Evolutionary conservation across 2,329 filamentous ascomycete genomes (phyloP).

Genomic region (Huntiella moniliformis): DNA sequence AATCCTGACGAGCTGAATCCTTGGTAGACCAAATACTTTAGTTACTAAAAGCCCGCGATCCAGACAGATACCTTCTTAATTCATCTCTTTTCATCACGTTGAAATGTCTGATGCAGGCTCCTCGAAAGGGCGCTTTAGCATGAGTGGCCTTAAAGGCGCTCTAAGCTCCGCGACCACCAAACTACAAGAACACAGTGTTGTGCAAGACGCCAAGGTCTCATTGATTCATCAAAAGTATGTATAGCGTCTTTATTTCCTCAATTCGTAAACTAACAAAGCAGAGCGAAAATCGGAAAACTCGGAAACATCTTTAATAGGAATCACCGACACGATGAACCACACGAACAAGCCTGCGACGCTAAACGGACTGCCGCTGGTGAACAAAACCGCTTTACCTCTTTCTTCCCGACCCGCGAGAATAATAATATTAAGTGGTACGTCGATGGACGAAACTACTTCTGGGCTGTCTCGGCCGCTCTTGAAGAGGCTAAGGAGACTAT

Average conservation of each 20-base stretch:
- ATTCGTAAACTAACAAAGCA: slow-evolving; percentile 11
- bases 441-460: slow-evolving; percentile 87
- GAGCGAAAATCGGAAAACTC: slow-evolving; percentile 42
- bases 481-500: slow-evolving; percentile 82
- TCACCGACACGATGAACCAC: slow-evolving; percentile 84
- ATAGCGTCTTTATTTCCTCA: slow-evolving; percentile 1
- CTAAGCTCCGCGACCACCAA: slow-evolving; percentile 7
- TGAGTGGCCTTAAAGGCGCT: slow-evolving; percentile 8
- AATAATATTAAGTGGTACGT: slow-evolving; percentile 96
- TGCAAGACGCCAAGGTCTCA: slow-evolving; percentile 25
- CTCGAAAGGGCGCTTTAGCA: slow-evolving; percentile 8
- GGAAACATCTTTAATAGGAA: slow-evolving; percentile 59
- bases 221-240: slow-evolving; percentile 40
- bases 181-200: slow-evolving; percentile 5
- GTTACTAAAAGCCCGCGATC: no score
- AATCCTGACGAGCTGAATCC: no score
- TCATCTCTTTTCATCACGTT: no score
- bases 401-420: slow-evolving; percentile 67
- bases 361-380: slow-evolving; percentile 58
- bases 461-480: slow-evolving; percentile 77
- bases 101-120: background rate
- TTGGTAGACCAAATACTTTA: no score
- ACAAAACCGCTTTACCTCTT: slow-evolving; percentile 70
- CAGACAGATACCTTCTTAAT: no score
- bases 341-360: slow-evolving; percentile 66